Base-by-base conservation (phyloP, 2,329 filamentous ascomycete species). In the Penicillium sp. region DNA sequence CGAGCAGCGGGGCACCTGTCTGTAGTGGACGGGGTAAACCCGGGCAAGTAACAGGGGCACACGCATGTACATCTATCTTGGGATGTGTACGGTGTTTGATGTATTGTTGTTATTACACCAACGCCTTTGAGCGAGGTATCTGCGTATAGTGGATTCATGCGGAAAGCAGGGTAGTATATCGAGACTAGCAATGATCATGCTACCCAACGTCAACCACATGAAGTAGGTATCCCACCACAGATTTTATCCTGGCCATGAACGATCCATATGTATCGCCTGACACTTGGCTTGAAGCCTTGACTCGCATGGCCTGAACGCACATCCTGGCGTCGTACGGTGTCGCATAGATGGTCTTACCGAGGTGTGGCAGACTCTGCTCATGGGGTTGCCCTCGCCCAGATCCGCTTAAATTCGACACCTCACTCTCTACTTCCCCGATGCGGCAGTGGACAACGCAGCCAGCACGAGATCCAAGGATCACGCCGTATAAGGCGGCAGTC, bases 401-500 rank as follows among this genome's bases (percentile, higher is more conserved):
- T 14, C 43, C 25, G 16, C 14, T 48, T 14, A 30, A 30, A n/a
- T 28, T n/a, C 6, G 14, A 28, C 35, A 40, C 22, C 37, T 19
- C 19, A 53, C 25, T 25, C 33, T 40, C 35, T 28, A 35, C 13
- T 30, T 40, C 22, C 51, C 19, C 22, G 28, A 53, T 55, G 57
- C 62, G 55, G 59, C 62, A 55, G 51, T 45, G 40, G 61, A 45
- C 48, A 43, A 43, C 28, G 22, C 30, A 16, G 22, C 42, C 45
- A 61, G 22, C 37, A 28, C 35, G 33, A 53, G 51, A 38, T 53
- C 33, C 51, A 48, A 28, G 43, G 45, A 46, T 48, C 49, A 53
- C 22, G 11, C 35, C 10, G 35, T 53, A 53, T 38, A 38, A 53
- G 55, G 48, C 55, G 68, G 74, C 71, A 75, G 73, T 70, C 74